These are phyloP conservation scores for Cadophora sp. DNA, from an alignment of 2,329 filamentous ascomycete genomes.

Conservation along the genomic window DNA sequence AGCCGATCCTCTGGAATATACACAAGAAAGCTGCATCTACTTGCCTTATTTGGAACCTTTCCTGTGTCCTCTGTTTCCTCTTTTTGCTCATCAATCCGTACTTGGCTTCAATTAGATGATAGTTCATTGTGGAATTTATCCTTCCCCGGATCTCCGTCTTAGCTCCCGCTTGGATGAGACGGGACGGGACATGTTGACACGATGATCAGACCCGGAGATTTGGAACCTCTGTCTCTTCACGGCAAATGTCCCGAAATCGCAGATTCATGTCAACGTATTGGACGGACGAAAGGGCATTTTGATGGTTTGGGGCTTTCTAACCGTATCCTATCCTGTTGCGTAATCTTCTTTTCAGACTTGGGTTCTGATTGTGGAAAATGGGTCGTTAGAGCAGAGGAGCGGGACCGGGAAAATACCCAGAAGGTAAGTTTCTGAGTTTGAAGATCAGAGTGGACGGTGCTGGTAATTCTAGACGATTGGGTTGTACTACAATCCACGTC, in stretches of 20 bases:
- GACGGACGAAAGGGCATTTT: neutral
- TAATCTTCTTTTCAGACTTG: too few relatives aligned
- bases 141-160: neutral
- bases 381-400: too few relatives aligned
- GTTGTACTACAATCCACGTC: too few relatives aligned
- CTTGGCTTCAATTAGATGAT: neutral
- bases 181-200: neutral
- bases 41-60: neutral
- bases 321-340: too few relatives aligned
- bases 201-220: neutral
- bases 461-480: neutral
- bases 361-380: too few relatives aligned
- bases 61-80: neutral
- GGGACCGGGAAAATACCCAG: too few relatives aligned
- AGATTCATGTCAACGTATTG: neutral
- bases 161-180: neutral
- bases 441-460: neutral
- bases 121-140: neutral
- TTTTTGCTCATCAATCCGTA: neutral
- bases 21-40: neutral
- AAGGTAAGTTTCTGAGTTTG: neutral
- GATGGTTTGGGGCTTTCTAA: too few relatives aligned
- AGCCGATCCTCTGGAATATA: neutral
- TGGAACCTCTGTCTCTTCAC: neutral
- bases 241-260: neutral